Base-by-base conservation (phyloP, 2,329 filamentous ascomycete species). In the Cercospora beticola region DNA sequence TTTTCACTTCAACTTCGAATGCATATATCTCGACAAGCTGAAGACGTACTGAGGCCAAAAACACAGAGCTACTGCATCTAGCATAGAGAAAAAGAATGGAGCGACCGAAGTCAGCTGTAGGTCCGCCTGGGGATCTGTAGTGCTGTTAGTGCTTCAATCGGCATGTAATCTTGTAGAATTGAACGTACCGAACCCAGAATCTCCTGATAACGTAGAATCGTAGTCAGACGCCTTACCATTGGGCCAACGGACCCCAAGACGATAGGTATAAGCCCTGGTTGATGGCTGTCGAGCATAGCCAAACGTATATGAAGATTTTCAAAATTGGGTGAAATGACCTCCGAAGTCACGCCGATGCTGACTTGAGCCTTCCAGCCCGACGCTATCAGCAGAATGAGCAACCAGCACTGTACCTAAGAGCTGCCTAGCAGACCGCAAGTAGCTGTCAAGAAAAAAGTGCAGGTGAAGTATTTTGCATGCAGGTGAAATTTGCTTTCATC, bases 191-290 rank as follows among this genome's bases (percentile, higher is more conserved):
- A 62, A 62, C 60, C 60, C 60, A 62, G 60, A 62, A 62, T 62
- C 60, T 62, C 60, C 60, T 62, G 60, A 62, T 62, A 12, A 16
- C 33, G 59, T 18, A 14, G 16, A 28, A 62, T 62, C 60, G 60
- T 62, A 62, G 60, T 62, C 60, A 62, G 60, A 62, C 60, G 60
- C 60, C 60, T 62, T 62, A 62, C 60, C 60, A 62, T 62, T 62
- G 60, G 60, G 60, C 60, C 60, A 62, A 62, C 60, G 4, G 60
- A 18, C 36, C 36, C 2, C 1, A 16, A 12, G 6, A 0, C 10
- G 1, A 49, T 49, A 23, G 43, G n/a, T 23, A 49, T 4, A 12
- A 49, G 7, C 9, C 4, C 18, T 21, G 2, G 9, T 21, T 10
- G 8, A 10, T 18, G 43, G 3, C 0, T 14, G 5, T 4, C 5